Conservation (phyloP, 2,329 filamentous ascomycete genomes). For the Penicillium sp. region DNA sequence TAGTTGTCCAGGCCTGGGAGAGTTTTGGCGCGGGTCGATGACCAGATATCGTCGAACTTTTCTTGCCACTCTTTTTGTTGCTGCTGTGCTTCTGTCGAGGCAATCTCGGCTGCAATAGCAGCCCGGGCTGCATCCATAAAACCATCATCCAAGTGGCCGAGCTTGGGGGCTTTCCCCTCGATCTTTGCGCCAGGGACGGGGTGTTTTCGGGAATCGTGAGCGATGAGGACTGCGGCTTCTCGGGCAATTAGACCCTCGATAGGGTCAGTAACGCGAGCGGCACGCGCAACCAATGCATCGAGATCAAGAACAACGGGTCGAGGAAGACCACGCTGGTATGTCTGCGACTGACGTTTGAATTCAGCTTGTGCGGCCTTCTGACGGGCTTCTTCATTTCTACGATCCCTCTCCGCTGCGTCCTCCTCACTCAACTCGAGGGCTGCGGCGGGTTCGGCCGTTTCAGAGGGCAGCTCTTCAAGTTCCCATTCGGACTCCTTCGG, state of each 20-base stretch:
- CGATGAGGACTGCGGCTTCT: slow-evolving; percentile 75
- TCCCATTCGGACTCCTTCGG: slow-evolving; percentile 95
- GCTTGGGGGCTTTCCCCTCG: slow-evolving; percentile 54
- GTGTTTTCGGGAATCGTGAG: slow-evolving; percentile 71
- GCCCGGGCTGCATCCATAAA: slow-evolving; percentile 69
- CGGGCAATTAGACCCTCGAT: slow-evolving; percentile 65
- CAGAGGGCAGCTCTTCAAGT: slow-evolving; percentile 76
- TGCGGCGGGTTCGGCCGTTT: slow-evolving; percentile 57
- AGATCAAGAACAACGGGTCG: slow-evolving; percentile 70
- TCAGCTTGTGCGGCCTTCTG: slow-evolving; percentile 66
- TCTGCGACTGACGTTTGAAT: slow-evolving; percentile 77
- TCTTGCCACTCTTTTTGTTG: slow-evolving; percentile 47
- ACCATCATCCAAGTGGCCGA: slow-evolving; percentile 65
- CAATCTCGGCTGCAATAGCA: slow-evolving; percentile 66
- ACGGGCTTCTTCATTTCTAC: slow-evolving; percentile 55
- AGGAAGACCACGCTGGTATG: slow-evolving; percentile 80
- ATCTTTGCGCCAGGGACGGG: slow-evolving; percentile 64
- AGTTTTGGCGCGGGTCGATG: slow-evolving; percentile 44
- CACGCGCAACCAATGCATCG: slow-evolving; percentile 59
- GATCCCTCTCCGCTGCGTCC: slow-evolving; percentile 69
- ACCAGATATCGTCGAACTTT: slow-evolving; percentile 50
- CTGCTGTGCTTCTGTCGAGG: slow-evolving; percentile 46
- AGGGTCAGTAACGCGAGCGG: slow-evolving; percentile 57
- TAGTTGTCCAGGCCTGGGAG: slow-evolving; percentile 79
- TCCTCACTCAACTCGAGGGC: slow-evolving; percentile 55